Conservation (phyloP, 2,329 filamentous ascomycete species). For the Beauveria sp. region DNA sequence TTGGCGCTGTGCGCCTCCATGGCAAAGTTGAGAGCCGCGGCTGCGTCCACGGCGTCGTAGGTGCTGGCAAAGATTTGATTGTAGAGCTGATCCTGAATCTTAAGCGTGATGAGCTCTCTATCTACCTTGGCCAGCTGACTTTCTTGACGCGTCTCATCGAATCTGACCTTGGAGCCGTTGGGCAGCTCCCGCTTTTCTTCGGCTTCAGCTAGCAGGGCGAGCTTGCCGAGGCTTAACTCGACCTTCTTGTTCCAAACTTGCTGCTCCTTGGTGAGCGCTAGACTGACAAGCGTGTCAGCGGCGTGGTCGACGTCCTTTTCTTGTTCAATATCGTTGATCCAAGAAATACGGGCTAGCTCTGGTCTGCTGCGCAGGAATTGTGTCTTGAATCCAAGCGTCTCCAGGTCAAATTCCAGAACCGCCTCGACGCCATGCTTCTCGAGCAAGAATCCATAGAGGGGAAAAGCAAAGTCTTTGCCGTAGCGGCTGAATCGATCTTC, state of each 20-base stretch:
- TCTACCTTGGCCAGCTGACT: slow-evolving; percentile 47
- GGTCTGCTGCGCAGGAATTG: slow-evolving; percentile 67
- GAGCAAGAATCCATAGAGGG: slow-evolving; percentile 75
- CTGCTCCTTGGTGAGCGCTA: slow-evolving; percentile 65
- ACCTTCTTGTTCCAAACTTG: slow-evolving; percentile 92
- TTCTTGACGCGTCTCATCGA: slow-evolving; percentile 31
- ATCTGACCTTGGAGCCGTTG: slow-evolving; percentile 31
- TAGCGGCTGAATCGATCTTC: slow-evolving; percentile 56
- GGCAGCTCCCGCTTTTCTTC: slow-evolving; percentile 24
- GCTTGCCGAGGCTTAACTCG: slow-evolving; percentile 80
- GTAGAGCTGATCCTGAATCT: slow-evolving; percentile 74
- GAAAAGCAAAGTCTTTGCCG: slow-evolving; percentile 60
- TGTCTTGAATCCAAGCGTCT: slow-evolving; percentile 65
- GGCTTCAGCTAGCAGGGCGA: slow-evolving; percentile 62
- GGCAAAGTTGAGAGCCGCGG: slow-evolving; percentile 69
- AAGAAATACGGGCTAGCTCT: slow-evolving; percentile 70
- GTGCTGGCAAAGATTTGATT: slow-evolving; percentile 62
- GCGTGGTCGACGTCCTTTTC: slow-evolving; percentile 71
- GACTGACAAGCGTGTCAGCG: slow-evolving; percentile 59
- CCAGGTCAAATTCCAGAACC: slow-evolving; percentile 63
- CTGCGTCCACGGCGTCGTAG: slow-evolving; percentile 66
- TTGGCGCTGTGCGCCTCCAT: slow-evolving; percentile 57
- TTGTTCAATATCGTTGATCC: slow-evolving; percentile 86
- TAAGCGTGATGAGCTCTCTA: slow-evolving; percentile 58
- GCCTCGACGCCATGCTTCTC: slow-evolving; percentile 56